Base-by-base conservation (phyloP, 2,329 filamentous ascomycete species). In the Microdochium nivale region DNA sequence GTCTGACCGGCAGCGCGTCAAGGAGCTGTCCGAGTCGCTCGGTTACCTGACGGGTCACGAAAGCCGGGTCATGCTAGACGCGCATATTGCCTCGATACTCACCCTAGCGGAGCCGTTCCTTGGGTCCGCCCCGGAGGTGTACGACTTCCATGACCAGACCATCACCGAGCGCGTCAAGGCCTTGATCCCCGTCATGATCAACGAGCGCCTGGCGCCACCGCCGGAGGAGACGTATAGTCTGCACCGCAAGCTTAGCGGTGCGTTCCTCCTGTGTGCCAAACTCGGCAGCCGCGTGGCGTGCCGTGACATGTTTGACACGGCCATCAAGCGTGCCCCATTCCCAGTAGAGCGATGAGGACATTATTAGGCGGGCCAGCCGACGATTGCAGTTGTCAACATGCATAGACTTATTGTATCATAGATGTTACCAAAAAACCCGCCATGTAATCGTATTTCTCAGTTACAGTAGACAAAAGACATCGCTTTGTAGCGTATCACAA, bases 141-240 rank as follows among this genome's bases (percentile, higher is more conserved):
- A 99, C 67, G 90, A 99, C 66, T 99, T 99, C 69, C 75, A 81
- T 54, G 83, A 92, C 62, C 94, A 99, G 74, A 99, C 92, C 1
- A 97, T 99, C 59, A 99, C 94, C 1, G 91, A 97, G 63, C 80
- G 95, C 46, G 92, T 99, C 52, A 84, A 91, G 62, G 80, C 76
- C 3, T 77, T 95, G 50, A 97, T 99, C 58, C 94, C 94, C 16
- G 74, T 95, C 50, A 99, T 99, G 94, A 77, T 99, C 47, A 81
- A 82, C 52, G 94, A 99, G 74, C 75, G 94, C 33, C 72, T 99
- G 21, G 83, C 89, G 16, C 92, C 94, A 24, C 94, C 95, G 24
- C 94, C 94, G 0, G 95, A 99, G 71, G 94, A 99, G 76, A 99
- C 94, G 50, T 99, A 99, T 65, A 92, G 87, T 65, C 70, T 99